Evolutionary conservation across 352 stramenopile genomes (phyloP).

Genomic region (Globisporangium splendens): DNA sequence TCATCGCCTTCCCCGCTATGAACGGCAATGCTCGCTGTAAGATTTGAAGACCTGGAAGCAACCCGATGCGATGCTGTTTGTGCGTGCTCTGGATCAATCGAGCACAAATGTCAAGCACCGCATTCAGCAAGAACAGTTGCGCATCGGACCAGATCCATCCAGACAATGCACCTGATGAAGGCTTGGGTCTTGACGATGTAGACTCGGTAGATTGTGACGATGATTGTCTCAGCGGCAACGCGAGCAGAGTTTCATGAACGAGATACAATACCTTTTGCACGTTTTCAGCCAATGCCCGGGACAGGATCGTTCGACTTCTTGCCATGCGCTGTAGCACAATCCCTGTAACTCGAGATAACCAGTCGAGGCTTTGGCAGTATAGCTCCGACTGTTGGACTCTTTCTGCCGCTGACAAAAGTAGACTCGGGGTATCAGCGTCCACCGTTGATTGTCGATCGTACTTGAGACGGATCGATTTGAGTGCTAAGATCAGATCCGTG

Average conservation of each 20-base stretch:
- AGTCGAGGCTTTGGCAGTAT: conserved; percentile 51
- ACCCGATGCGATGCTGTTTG: conserved; percentile 64
- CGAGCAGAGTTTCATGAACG: conserved; percentile 61
- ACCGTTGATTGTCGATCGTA: conserved; percentile 25
- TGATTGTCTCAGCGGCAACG: conserved; percentile 20
- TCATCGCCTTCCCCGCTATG: conserved; percentile 28
- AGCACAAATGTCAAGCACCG: conserved; percentile 69
- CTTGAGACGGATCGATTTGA: conserved; percentile 65
- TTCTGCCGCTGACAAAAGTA: conserved; percentile 11
- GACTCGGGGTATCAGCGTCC: not conserved
- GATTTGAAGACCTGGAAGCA: conserved; percentile 68
- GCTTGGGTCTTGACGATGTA: not conserved
- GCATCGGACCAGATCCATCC: conserved; percentile 46
- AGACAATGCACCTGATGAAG: conserved; percentile 12
- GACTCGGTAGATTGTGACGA: not conserved
- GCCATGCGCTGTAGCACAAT: conserved; percentile 81
- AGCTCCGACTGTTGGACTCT: conserved; percentile 30
- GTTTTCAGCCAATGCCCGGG: conserved; percentile 69
- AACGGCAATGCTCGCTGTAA: conserved; percentile 57
- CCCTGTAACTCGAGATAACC: conserved; percentile 52
- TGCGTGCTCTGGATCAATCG: conserved; percentile 76
- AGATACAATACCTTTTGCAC: conserved; percentile 71
- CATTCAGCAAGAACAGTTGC: conserved; percentile 67
- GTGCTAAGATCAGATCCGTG: conserved; percentile 53
- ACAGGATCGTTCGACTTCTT: conserved; percentile 70